Evolutionary conservation across 805 yeast species (phyloP).

Genomic region (Kazachstania viticola): DNA sequence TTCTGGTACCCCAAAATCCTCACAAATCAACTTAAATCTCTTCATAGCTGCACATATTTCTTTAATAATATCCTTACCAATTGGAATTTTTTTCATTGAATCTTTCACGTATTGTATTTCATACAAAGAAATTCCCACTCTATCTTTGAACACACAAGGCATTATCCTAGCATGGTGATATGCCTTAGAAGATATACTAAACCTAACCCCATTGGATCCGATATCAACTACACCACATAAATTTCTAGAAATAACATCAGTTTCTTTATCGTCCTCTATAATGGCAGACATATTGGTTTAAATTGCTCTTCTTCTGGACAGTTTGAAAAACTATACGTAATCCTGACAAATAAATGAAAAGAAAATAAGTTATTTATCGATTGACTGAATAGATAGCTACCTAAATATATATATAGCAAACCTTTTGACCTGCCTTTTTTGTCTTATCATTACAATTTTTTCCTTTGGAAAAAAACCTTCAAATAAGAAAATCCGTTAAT

Average conservation of each 20-base stretch:
- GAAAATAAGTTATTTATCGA: too few species aligned
- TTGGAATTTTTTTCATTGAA: slow-evolving; percentile 32
- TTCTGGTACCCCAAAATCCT: slow-evolving; percentile 59
- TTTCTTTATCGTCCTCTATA: slow-evolving; percentile 29
- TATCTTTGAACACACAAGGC: slow-evolving; percentile 69
- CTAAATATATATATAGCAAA: too few species aligned
- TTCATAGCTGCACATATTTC: slow-evolving; percentile 55
- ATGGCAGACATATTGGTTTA: slow-evolving; percentile 21
- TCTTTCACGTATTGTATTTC: slow-evolving; percentile 42
- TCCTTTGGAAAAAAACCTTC: too few species aligned
- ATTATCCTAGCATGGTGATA: slow-evolving; percentile 61
- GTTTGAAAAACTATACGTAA: too few species aligned
- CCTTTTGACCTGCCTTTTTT: too few species aligned
- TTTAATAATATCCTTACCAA: slow-evolving; percentile 43
- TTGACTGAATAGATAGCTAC: too few species aligned
- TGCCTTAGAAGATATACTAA: slow-evolving; percentile 59
- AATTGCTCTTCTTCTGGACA: too few species aligned
- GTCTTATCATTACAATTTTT: too few species aligned
- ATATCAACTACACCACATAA: slow-evolving; percentile 61
- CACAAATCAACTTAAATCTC: slow-evolving; percentile 58
- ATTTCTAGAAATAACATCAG: slow-evolving; percentile 46
- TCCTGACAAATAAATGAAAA: too few species aligned
- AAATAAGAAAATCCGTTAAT: too few species aligned
- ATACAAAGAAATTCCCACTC: slow-evolving; percentile 57
- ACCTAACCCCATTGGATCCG: slow-evolving; percentile 66